These are phyloP conservation scores for Trichoderma virens DNA, from an alignment of 495 filamentous ascomycete species.

Conservation along the genomic window DNA sequence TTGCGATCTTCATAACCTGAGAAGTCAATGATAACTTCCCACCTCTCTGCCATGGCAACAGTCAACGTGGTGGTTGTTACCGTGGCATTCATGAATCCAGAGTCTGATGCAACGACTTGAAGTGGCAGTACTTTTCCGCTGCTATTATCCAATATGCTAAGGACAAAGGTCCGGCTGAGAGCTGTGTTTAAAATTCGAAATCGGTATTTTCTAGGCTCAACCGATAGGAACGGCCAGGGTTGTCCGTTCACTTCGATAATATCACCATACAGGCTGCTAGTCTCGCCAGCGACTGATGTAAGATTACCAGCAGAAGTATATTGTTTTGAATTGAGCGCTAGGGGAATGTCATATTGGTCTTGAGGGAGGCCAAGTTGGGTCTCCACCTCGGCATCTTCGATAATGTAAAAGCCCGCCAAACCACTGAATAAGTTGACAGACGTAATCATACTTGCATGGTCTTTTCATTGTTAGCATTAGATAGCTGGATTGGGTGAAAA, in stretches of 20 bases:
- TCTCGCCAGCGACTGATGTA: slow-evolving; percentile 29
- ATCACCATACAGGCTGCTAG: slow-evolving; percentile 43
- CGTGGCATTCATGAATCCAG: slow-evolving; percentile 36
- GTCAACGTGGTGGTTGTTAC: slow-evolving; percentile 27
- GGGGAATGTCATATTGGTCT: slow-evolving; percentile 43
- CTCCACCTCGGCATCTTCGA: slow-evolving; percentile 35
- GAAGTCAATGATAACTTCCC: slow-evolving; percentile 50
- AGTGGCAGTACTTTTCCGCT: slow-evolving; percentile 29
- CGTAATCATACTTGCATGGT: slow-evolving; percentile 23
- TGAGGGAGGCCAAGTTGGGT: slow-evolving; percentile 36
- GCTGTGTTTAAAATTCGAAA: slow-evolving; percentile 44
- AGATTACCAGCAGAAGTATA: slow-evolving; percentile 42
- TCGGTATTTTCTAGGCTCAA: slow-evolving; percentile 52
- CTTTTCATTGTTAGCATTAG: background rate
- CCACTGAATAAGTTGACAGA: slow-evolving; percentile 48
- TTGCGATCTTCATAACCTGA: slow-evolving; percentile 37
- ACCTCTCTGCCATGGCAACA: slow-evolving; percentile 49
- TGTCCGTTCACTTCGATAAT: slow-evolving; percentile 50
- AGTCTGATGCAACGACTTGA: slow-evolving; percentile 43
- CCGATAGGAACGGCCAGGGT: slow-evolving; percentile 46
- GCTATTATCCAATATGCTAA: slow-evolving; percentile 30
- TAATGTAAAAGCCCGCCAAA: slow-evolving; percentile 39
- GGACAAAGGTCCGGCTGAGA: slow-evolving; percentile 40
- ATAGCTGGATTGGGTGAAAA: slow-evolving; percentile 30
- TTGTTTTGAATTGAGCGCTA: slow-evolving; percentile 41